Conservation (phyloP, 495 filamentous ascomycete species). For the Achaetomiella virescens region DNA sequence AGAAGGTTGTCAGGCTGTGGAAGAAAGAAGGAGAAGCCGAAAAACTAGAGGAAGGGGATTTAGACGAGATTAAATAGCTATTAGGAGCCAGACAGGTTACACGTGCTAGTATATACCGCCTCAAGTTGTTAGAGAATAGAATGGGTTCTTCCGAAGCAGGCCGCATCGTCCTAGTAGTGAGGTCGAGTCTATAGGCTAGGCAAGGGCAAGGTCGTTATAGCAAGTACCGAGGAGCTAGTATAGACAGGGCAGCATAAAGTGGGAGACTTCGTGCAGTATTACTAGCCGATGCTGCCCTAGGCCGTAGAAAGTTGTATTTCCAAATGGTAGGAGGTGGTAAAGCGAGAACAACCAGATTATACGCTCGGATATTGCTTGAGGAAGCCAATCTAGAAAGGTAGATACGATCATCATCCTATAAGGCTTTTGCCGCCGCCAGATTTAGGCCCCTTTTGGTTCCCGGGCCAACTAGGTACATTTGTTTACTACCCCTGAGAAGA, state of each 20-base stretch:
- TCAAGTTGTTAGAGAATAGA: not conserved
- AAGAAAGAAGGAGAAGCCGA: slow-evolving; percentile 2
- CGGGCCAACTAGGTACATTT: not conserved
- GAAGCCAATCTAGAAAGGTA: not conserved
- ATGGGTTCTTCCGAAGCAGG: not conserved
- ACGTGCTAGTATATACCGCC: not conserved
- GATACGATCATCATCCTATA: not conserved
- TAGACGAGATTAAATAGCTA: not conserved
- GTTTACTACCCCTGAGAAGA: not conserved
- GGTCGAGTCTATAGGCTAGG: not conserved
- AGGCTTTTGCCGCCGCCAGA: not conserved
- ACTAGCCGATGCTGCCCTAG: not conserved
- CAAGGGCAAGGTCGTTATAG: not conserved
- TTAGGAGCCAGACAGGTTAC: not conserved
- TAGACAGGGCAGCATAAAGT: not conserved
- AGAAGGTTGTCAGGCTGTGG: not conserved
- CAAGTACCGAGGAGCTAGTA: slow-evolving; percentile 1
- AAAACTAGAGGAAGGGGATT: slow-evolving; percentile 1
- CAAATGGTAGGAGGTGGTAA: not conserved
- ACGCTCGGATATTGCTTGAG: not conserved
- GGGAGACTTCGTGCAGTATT: slow-evolving; percentile 1
- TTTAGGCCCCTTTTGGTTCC: not conserved
- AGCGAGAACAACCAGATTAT: not conserved
- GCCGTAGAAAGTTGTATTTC: not conserved
- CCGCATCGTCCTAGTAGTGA: not conserved